phyloP scores from a whole-genome alignment of 352 stramenopile species.

The Phytophthora litchii region DNA sequence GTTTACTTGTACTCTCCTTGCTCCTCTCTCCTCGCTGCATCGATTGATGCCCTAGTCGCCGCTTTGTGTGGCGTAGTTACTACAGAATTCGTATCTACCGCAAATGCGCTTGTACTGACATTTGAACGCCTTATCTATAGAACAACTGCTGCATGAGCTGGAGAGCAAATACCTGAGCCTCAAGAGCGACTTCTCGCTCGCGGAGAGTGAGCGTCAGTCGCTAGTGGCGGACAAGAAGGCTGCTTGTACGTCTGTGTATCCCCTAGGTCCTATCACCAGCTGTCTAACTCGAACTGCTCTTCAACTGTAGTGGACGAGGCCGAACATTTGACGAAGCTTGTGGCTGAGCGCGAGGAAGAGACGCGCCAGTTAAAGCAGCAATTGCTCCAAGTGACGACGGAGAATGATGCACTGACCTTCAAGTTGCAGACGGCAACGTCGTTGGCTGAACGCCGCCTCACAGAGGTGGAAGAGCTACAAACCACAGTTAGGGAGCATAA shows the following conservation, averaged over 20 bases:
- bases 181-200: slow-evolving; percentile 62
- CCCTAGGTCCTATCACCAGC: slow-evolving; percentile 1
- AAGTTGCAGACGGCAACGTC: slow-evolving; percentile 53
- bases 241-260: slow-evolving; percentile 40
- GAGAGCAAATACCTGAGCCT: slow-evolving; percentile 73
- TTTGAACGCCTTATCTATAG: slow-evolving; percentile 33
- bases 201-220: slow-evolving; percentile 61
- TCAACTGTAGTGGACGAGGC: slow-evolving; percentile 39
- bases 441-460: slow-evolving; percentile 63
- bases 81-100: neutral
- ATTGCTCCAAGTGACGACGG: slow-evolving; percentile 47
- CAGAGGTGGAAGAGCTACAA: slow-evolving; percentile 68
- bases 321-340: slow-evolving; percentile 30
- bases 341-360: slow-evolving; percentile 37
- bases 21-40: neutral
- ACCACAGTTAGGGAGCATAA: slow-evolving; percentile 62
- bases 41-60: neutral
- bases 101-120: slow-evolving; percentile 16
- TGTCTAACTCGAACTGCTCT: slow-evolving; percentile 18
- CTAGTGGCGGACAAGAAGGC: slow-evolving; percentile 52
- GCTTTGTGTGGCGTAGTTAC: neutral
- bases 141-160: slow-evolving; percentile 82
- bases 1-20: neutral
- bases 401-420: slow-evolving; percentile 60
- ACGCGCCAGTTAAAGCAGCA: slow-evolving; percentile 42